Evolutionary conservation across 2,329 filamentous ascomycete species (phyloP).

Genomic region (Pyrenochaeta sp.): DNA sequence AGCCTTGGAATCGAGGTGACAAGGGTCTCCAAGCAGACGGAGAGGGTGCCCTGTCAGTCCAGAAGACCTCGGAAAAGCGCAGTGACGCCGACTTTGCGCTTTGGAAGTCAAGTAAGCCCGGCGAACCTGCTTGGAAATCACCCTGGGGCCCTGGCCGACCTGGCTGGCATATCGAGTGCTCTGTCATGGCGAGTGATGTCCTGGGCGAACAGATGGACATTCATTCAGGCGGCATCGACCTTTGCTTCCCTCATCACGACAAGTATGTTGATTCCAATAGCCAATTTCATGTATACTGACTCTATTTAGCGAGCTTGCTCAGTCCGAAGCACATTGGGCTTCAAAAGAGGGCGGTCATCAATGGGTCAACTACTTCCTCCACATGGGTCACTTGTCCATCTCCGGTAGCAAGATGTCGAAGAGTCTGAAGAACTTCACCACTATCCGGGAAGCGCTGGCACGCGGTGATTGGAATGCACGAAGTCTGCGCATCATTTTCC

Average conservation of each 20-base stretch:
- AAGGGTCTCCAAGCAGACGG: slow-evolving; percentile 85
- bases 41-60: slow-evolving; percentile 75
- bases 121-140: slow-evolving; percentile 89
- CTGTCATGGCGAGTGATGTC: slow-evolving; percentile 91
- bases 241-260: slow-evolving; percentile 79
- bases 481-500: slow-evolving; percentile 82
- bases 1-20: slow-evolving; percentile 85
- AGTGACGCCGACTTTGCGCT: slow-evolving; percentile 85
- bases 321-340: slow-evolving; percentile 84
- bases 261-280: slow-evolving; percentile 57
- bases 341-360: slow-evolving; percentile 58
- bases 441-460: slow-evolving; percentile 81
- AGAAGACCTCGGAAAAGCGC: slow-evolving; percentile 70
- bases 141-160: slow-evolving; percentile 88
- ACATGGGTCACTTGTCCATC: slow-evolving; percentile 93
- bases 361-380: slow-evolving; percentile 96
- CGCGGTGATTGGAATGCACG: slow-evolving; percentile 76
- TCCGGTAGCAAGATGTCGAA: slow-evolving; percentile 96
- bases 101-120: slow-evolving; percentile 91
- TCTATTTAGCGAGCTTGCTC: slow-evolving; percentile 70
- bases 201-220: slow-evolving; percentile 87
- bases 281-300: slow-evolving; percentile 3
- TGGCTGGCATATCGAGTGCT: slow-evolving; percentile 98
- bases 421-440: slow-evolving; percentile 93
- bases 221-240: slow-evolving; percentile 89